A percentile compares a stretch with the other conserved stretches of the same genome.
Conservation (phyloP, 768 basidiomycete genomes). For the Leucosporidium yakuticum region DNA sequence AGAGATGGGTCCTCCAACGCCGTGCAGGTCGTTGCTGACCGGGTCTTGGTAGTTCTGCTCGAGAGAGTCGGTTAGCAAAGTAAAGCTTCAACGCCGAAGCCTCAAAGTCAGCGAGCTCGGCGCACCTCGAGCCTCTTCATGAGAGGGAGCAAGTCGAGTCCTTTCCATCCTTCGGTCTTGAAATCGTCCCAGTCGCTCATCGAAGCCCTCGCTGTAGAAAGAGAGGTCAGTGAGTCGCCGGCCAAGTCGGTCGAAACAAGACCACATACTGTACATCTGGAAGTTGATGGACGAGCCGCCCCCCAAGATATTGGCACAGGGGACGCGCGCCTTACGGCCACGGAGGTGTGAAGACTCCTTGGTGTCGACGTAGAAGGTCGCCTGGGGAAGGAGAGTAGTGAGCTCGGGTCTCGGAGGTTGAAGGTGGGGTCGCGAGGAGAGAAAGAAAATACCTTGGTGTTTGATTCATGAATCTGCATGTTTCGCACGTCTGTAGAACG, state of each 20-base stretch:
- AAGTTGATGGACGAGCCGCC: slow-evolving; percentile 58
- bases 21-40: slow-evolving; percentile 60
- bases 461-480: slow-evolving; percentile 62
- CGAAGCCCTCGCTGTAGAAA: slow-evolving; percentile 7
- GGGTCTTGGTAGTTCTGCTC: slow-evolving; percentile 67
- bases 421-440: too few species aligned
- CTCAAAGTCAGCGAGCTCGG: not conserved
- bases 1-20: slow-evolving; percentile 67
- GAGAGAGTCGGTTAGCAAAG: not conserved
- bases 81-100: not conserved
- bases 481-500: slow-evolving; percentile 52
- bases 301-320: slow-evolving; percentile 61
- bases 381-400: slow-evolving; percentile 50
- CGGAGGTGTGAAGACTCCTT: slow-evolving; percentile 56
- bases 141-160: slow-evolving; percentile 59
- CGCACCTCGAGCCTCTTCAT: slow-evolving; percentile 58
- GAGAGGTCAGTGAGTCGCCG: slow-evolving; percentile 49
- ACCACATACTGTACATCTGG: slow-evolving; percentile 70
- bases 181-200: slow-evolving; percentile 53
- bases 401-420: not conserved
- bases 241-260: slow-evolving; percentile 47
- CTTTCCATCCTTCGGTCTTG: slow-evolving; percentile 46
- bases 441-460: slow-evolving; percentile 46
- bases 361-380: slow-evolving; percentile 64
- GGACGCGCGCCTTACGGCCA: slow-evolving; percentile 62